Percentiles rank a stretch among this genome's conserved stretches.
phyloP scores from a whole-genome alignment of 192 early-diverging fungal species.

The Backusella parvicylindrica region DNA sequence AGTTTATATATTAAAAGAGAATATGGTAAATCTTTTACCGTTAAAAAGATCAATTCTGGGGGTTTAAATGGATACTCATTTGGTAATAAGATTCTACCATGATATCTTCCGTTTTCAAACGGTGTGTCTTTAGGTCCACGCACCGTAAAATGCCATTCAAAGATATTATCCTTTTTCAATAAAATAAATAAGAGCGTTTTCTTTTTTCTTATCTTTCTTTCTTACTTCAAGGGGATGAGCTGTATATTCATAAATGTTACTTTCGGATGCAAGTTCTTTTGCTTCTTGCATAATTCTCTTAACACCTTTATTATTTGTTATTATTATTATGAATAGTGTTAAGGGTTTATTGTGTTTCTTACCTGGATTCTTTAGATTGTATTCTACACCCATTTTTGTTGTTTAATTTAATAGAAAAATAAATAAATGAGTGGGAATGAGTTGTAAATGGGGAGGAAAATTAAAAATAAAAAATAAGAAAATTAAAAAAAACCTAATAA shows the following conservation, averaged over 20 bases:
- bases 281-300: slow-evolving; percentile 83
- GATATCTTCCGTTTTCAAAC: slow-evolving; percentile 86
- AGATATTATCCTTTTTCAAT: slow-evolving; percentile 69
- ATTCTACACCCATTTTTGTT: not conserved
- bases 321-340: no score
- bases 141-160: slow-evolving; percentile 98
- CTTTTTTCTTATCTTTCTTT: not conserved
- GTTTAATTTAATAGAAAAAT: not conserved
- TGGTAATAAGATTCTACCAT: slow-evolving; percentile 91
- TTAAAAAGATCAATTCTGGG: slow-evolving; percentile 74
- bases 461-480: not conserved
- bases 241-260: slow-evolving; percentile 61
- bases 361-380: slow-evolving; percentile 24
- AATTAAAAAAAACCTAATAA: not conserved
- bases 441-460: no score
- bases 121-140: slow-evolving; percentile 84
- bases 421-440: not conserved
- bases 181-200: not conserved
- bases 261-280: slow-evolving; percentile 65
- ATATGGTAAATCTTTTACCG: slow-evolving; percentile 44
- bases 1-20: no score
- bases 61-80: slow-evolving; percentile 94
- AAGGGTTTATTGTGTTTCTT: no score
- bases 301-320: slow-evolving; percentile 65
- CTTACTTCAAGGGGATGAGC: slow-evolving; percentile 66